phyloP scores from a whole-genome alignment of 768 basidiomycete genomes.

The Cyathus striatus region DNA sequence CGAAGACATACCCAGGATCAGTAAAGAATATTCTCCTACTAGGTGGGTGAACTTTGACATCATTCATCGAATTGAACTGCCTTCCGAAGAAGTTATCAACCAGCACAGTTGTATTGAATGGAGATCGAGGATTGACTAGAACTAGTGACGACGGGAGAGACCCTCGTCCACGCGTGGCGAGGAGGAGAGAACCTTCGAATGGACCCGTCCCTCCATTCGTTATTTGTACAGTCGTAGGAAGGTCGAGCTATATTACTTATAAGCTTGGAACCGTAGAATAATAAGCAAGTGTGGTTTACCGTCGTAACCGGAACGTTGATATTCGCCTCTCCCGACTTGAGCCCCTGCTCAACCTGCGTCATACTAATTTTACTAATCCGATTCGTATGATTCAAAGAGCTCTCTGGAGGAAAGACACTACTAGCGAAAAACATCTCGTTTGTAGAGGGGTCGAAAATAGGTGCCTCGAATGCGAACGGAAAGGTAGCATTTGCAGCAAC shows the following conservation, averaged over 20 bases:
- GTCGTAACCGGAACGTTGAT: conserved; percentile 37
- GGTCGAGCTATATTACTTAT: conserved; percentile 38
- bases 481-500: conserved; percentile 51
- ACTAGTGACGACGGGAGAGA: conserved; percentile 57
- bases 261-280: not conserved
- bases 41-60: conserved; percentile 71
- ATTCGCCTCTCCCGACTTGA: conserved; percentile 18
- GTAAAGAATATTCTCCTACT: conserved; percentile 73
- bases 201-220: conserved; percentile 68
- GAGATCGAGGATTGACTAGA: conserved; percentile 58
- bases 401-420: conserved; percentile 48
- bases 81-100: conserved; percentile 77
- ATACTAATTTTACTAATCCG: conserved; percentile 52
- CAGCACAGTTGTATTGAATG: conserved; percentile 63
- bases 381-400: conserved; percentile 52
- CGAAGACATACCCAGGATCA: conserved; percentile 51
- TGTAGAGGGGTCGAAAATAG: conserved; percentile 52
- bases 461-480: conserved; percentile 70
- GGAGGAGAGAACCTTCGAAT: conserved; percentile 51
- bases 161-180: conserved; percentile 64
- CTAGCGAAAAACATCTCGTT: conserved; percentile 62
- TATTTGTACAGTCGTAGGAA: conserved; percentile 59
- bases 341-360: conserved; percentile 40
- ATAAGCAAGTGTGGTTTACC: conserved; percentile 9
- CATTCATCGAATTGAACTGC: conserved; percentile 81